A percentile compares a stretch with the other conserved stretches of the same genome.
phyloP scores from a whole-genome alignment of 208 protist genomes.

The Acanthamoeba sp. region DNA sequence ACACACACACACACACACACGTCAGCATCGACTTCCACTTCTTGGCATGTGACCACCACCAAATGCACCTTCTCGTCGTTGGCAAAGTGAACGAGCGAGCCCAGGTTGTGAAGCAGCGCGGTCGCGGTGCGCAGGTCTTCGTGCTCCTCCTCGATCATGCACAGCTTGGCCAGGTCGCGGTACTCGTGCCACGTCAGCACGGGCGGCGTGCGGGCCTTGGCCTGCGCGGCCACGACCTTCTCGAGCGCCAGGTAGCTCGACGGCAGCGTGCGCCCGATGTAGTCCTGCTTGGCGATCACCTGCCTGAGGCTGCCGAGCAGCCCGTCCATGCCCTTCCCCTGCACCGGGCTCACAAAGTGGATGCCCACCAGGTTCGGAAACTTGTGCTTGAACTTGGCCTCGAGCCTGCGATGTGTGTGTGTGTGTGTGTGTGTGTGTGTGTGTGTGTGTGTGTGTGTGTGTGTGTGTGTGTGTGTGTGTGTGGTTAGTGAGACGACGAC shows the following conservation, averaged over 20 bases:
- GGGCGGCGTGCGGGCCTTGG: neutral
- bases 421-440: too few relatives aligned
- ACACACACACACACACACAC: too few relatives aligned
- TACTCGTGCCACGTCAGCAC: slow-evolving; percentile 62
- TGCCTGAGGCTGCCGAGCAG: neutral
- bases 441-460: too few relatives aligned
- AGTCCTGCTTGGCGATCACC: neutral
- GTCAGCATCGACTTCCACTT: too few relatives aligned
- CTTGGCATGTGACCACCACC: too few relatives aligned
- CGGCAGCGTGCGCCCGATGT: slow-evolving; percentile 53
- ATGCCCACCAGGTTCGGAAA: slow-evolving; percentile 32
- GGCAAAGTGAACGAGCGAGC: slow-evolving; percentile 57
- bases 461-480: too few relatives aligned
- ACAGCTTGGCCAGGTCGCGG: slow-evolving; percentile 11
- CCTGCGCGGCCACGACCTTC: neutral
- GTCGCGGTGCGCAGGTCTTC: slow-evolving; percentile 56
- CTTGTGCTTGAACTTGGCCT: neutral
- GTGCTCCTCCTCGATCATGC: neutral
- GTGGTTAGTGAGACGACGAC: neutral
- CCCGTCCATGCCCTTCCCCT: slow-evolving; percentile 43
- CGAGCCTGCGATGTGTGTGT: neutral
- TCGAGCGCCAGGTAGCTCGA: slow-evolving; percentile 35
- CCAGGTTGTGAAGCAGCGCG: slow-evolving; percentile 46
- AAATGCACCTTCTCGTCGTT: slow-evolving; percentile 52
- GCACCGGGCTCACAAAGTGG: slow-evolving; percentile 43